Base-by-base conservation (phyloP, 306 rosid species). In the Rosa lucieae region DNA sequence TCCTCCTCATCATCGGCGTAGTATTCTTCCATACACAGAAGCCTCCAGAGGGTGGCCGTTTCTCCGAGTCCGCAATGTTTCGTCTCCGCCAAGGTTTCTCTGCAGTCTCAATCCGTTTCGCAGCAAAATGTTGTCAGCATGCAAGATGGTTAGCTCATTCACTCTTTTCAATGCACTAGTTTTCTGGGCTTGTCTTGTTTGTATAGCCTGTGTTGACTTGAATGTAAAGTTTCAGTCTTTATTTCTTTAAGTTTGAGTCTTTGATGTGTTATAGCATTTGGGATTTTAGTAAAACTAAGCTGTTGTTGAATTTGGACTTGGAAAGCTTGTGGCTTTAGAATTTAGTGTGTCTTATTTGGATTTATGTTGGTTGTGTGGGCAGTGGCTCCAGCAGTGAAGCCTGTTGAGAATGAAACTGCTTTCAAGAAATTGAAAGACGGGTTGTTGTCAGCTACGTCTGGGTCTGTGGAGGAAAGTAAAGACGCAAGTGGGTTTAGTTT, bases 81-180 rank as follows among this genome's bases (percentile, higher is more conserved):
- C 73, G 63, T 52, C 18, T 46, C 84, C 0, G 83, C 87, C 11
- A 88, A 82, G 75, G 58, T 84, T 49, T 90, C 90, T 76, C 68
- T 89, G 37, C 89, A 82, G 53, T 80, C 89, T 76, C 91, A 82
- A 74, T 40, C 85, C 3, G 75, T 70, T 46, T 83, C 79, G 3
- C 55, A 52, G 73, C 88, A 79, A 70, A 79, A 81, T 82, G 82
- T 79, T 6, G 63, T 85, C 56, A 85, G 46, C 49, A 79, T 86
- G 78, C 89, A 83, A 13, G 90, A 91, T 17, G 94, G 97, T 93
- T 75, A 5, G 85, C 70, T 55, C n/a, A 51, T 21, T 26, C 51
- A 58, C 23, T 43, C 23, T 18, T 55, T 70, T 67, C 23, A 74
- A 21, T 74, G 14, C 17, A 69, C 35, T 8, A 29, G 17, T 52